Percentiles rank a stretch among this genome's conserved stretches.
Conservation (phyloP, 495 filamentous ascomycete species). For the Symbiotaphrina buchneri region DNA sequence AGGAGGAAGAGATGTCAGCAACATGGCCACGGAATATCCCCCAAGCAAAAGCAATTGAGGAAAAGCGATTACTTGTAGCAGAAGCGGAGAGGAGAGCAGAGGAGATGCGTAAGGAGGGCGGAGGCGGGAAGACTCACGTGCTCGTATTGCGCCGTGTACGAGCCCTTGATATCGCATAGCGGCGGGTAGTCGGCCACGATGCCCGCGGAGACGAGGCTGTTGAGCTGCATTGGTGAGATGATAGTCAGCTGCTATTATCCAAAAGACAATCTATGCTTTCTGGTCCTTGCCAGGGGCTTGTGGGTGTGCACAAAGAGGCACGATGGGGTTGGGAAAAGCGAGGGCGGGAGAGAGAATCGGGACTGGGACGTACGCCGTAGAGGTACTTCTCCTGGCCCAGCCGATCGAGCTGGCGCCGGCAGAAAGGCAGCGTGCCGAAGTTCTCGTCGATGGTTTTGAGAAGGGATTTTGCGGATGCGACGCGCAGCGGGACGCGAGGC, state of each 20-base stretch:
- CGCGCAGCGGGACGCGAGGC: conserved; percentile 38
- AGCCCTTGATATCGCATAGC: conserved; percentile 79
- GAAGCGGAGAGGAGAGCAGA: no score
- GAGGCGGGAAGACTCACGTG: conserved; percentile 37
- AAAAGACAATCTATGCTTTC: background rate
- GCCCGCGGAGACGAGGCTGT: conserved; percentile 63
- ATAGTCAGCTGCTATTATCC: background rate
- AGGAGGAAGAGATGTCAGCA: background rate
- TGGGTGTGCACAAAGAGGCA: no score
- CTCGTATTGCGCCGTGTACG: conserved; percentile 86
- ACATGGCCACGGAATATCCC: conserved; percentile 5
- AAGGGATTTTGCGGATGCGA: conserved; percentile 60
- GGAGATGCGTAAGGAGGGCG: no score
- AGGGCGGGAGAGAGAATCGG: no score
- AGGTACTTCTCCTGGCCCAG: conserved; percentile 77
- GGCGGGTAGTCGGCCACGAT: conserved; percentile 85
- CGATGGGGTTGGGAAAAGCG: no score
- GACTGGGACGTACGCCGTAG: conserved; percentile 36
- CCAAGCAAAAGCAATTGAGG: no score
- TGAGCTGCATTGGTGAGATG: conserved; percentile 42
- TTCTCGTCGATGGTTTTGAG: conserved; percentile 84
- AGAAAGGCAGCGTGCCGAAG: conserved; percentile 76
- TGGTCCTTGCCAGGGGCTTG: no score
- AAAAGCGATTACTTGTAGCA: no score
- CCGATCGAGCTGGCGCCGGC: conserved; percentile 65